These are phyloP conservation scores for Hortiboletus rubellus DNA, from an alignment of 1,284 basidiomycete species.

Conservation along the genomic window DNA sequence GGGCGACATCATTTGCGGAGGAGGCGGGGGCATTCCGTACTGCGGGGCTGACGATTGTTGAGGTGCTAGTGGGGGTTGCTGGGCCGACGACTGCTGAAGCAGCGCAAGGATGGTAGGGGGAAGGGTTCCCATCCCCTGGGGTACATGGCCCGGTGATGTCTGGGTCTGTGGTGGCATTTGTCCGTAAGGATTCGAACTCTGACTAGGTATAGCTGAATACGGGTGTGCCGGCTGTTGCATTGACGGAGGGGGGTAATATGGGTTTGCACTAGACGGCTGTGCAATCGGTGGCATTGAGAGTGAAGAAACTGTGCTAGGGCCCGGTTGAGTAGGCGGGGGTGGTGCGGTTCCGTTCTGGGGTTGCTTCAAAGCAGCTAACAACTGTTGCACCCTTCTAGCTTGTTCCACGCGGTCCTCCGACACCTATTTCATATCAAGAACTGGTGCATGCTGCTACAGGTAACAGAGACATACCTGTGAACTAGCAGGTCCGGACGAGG, in stretches of 20 bases:
- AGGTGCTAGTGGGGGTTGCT: slow-evolving; percentile 33
- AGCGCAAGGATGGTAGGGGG: slow-evolving; percentile 67
- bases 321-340: slow-evolving; percentile 34
- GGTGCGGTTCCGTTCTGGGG: slow-evolving; percentile 45
- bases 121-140: slow-evolving; percentile 42
- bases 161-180: slow-evolving; percentile 38
- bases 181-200: slow-evolving; percentile 37
- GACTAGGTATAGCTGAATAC: slow-evolving; percentile 37
- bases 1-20: slow-evolving; percentile 38
- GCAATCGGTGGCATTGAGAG: slow-evolving; percentile 38
- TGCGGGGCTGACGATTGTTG: slow-evolving; percentile 39
- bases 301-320: slow-evolving; percentile 36
- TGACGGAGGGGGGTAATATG: slow-evolving; percentile 48
- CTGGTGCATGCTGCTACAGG: not conserved
- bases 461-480: slow-evolving; percentile 24
- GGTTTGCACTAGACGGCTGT: slow-evolving; percentile 33
- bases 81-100: slow-evolving; percentile 50
- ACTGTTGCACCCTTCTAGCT: slow-evolving; percentile 78
- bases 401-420: slow-evolving; percentile 76
- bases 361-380: slow-evolving; percentile 76
- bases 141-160: slow-evolving; percentile 40
- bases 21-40: slow-evolving; percentile 43
- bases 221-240: slow-evolving; percentile 34
- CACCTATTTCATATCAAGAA: slow-evolving; percentile 18
- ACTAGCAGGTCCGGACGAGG: slow-evolving; percentile 16